Evolutionary conservation across 148 eudicot genomes (phyloP).

Genomic region (Persicaria maculosa): DNA sequence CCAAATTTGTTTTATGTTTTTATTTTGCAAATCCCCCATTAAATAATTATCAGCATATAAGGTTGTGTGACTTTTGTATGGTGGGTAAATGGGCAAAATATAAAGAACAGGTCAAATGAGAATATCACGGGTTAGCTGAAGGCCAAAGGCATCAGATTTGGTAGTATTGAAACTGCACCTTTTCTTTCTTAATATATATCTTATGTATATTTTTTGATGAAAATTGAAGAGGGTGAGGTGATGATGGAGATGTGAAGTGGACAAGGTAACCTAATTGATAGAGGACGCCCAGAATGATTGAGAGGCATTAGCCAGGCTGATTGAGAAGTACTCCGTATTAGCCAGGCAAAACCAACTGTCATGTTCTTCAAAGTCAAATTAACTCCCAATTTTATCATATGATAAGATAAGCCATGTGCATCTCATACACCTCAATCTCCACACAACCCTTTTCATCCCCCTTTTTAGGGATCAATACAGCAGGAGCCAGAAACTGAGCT

Average conservation of each 20-base stretch:
- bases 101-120: not conserved
- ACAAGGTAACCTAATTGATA: constrained; percentile 2
- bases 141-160: not conserved
- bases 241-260: constrained; percentile 2
- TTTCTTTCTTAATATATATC: not conserved
- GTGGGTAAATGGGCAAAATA: not conserved
- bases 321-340: no score
- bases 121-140: constrained; percentile 11
- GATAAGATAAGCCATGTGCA: not conserved
- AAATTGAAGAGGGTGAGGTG: not conserved
- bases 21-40: no score
- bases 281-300: not conserved
- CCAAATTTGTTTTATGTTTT: no score
- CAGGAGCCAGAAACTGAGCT: not conserved
- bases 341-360: not conserved
- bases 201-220: not conserved
- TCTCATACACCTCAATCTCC: not conserved
- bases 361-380: not conserved
- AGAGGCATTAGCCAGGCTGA: not conserved
- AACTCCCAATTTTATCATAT: not conserved
- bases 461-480: not conserved
- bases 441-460: not conserved
- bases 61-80: no score
- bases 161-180: not conserved
- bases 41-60: no score